Percentiles rank a stretch among this genome's conserved stretches.
These are phyloP conservation scores for Neoboletus brunneissimus DNA, from an alignment of 768 basidiomycete species.

Conservation along the genomic window DNA sequence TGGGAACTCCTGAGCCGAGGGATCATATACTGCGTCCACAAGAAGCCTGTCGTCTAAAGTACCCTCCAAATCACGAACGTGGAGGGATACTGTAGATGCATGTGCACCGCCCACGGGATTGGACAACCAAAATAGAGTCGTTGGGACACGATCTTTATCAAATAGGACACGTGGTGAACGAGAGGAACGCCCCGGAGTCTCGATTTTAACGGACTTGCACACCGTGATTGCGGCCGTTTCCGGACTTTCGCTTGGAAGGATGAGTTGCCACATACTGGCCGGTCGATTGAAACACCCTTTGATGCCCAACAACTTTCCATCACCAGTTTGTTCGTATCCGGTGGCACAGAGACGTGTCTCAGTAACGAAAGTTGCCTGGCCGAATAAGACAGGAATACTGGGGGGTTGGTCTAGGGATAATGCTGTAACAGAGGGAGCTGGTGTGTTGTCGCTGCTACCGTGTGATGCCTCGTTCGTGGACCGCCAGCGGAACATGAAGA, in stretches of 20 bases:
- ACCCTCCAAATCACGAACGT: constrained; percentile 38
- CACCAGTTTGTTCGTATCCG: constrained; percentile 56
- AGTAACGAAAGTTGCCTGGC: constrained; percentile 53
- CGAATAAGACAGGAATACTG: constrained; percentile 39
- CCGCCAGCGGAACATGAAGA: constrained; percentile 55
- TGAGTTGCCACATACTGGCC: constrained; percentile 53
- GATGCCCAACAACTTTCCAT: constrained; percentile 58
- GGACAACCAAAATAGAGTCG: constrained; percentile 50
- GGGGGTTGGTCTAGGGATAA: constrained; percentile 13
- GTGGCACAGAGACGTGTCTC: constrained; percentile 49
- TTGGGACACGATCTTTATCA: constrained; percentile 19
- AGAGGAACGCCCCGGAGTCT: constrained; percentile 42
- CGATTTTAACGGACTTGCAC: constrained; percentile 34
- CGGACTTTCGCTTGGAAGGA: constrained; percentile 17
- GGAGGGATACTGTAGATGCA: constrained; percentile 50
- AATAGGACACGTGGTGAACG: constrained; percentile 56
- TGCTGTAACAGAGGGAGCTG: constrained; percentile 8
- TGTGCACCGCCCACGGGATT: constrained; percentile 58
- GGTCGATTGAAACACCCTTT: constrained; percentile 61
- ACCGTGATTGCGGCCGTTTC: constrained; percentile 11
- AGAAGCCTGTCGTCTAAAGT: constrained; percentile 24
- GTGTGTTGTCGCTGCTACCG: constrained; percentile 1
- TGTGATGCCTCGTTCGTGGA: neutral
- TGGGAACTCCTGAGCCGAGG: constrained; percentile 46
- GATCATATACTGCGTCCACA: constrained; percentile 43